These are phyloP conservation scores for Sanghuangporus weigelae DNA, from an alignment of 1,284 basidiomycete genomes.

Conservation along the genomic window DNA sequence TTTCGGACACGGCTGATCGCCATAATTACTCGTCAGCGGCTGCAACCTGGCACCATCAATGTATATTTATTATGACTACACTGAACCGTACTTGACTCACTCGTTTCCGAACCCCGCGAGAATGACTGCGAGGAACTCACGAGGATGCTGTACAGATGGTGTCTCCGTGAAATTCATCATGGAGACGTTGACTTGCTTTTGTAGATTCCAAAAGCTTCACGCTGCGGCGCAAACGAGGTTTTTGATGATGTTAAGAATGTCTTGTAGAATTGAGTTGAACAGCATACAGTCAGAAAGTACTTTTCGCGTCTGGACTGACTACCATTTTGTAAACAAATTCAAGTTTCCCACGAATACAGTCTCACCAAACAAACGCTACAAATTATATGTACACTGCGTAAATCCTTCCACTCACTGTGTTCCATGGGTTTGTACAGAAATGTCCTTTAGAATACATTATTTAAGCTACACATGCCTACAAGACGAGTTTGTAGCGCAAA, in stretches of 20 bases:
- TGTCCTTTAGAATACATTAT: too few relatives aligned
- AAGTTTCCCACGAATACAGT: neutral
- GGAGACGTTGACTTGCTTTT: neutral
- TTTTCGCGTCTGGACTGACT: neutral
- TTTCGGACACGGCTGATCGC: slow-evolving; percentile 76
- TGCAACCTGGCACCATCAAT: slow-evolving; percentile 44
- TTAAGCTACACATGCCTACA: too few relatives aligned
- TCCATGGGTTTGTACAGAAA: too few relatives aligned
- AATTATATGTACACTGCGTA: too few relatives aligned
- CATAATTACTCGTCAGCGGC: slow-evolving; percentile 68
- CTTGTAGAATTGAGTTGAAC: neutral
- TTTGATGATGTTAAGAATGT: too few relatives aligned
- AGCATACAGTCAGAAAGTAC: neutral
- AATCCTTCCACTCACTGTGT: too few relatives aligned
- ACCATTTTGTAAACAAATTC: too few relatives aligned
- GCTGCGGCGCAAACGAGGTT: too few relatives aligned
- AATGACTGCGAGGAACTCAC: slow-evolving; percentile 81
- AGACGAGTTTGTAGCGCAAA: too few relatives aligned
- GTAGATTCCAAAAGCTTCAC: neutral
- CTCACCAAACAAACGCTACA: too few relatives aligned
- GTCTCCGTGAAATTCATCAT: slow-evolving; percentile 61
- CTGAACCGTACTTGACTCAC: slow-evolving; percentile 39
- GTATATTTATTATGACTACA: slow-evolving; percentile 24
- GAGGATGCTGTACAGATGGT: slow-evolving; percentile 43
- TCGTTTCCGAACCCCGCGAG: slow-evolving; percentile 85